phyloP scores from a whole-genome alignment of 1,139 yeast genomes.

The Sugiyamaella pinicola region DNA sequence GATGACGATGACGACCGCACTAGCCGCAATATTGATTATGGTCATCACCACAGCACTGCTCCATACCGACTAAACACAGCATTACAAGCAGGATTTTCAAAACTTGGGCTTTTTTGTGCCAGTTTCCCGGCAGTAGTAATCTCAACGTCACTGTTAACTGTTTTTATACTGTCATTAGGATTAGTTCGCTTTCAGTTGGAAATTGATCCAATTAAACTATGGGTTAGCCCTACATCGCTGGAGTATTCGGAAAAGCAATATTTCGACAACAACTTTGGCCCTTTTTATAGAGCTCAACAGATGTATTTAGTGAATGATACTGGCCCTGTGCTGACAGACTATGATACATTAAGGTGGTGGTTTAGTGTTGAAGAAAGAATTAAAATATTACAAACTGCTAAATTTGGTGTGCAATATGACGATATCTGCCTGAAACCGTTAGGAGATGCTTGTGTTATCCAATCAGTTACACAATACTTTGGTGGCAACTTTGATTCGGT shows the following conservation, averaged over 20 bases:
- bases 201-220: conserved; percentile 74
- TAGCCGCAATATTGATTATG: not conserved
- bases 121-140: conserved; percentile 59
- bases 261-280: conserved; percentile 84
- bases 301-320: conserved; percentile 71
- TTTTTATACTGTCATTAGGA: conserved; percentile 56
- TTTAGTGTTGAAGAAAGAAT: conserved; percentile 69
- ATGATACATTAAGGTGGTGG: conserved; percentile 85
- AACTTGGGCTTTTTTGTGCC: conserved; percentile 49
- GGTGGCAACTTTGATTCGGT: conserved; percentile 61
- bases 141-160: conserved; percentile 48
- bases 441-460: conserved; percentile 75
- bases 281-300: conserved; percentile 89
- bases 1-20: not conserved
- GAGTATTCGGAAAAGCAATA: conserved; percentile 68
- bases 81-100: conserved; percentile 51
- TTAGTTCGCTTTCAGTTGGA: conserved; percentile 61
- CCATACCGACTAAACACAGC: conserved; percentile 50
- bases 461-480: conserved; percentile 88
- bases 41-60: conserved; percentile 26
- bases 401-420: conserved; percentile 43
- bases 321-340: conserved; percentile 58
- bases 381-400: conserved; percentile 32
- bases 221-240: conserved; percentile 86
- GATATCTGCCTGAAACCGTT: conserved; percentile 83